Evolutionary conservation across 1,139 yeast species (phyloP).

Genomic region (Candida labiduridarum): DNA sequence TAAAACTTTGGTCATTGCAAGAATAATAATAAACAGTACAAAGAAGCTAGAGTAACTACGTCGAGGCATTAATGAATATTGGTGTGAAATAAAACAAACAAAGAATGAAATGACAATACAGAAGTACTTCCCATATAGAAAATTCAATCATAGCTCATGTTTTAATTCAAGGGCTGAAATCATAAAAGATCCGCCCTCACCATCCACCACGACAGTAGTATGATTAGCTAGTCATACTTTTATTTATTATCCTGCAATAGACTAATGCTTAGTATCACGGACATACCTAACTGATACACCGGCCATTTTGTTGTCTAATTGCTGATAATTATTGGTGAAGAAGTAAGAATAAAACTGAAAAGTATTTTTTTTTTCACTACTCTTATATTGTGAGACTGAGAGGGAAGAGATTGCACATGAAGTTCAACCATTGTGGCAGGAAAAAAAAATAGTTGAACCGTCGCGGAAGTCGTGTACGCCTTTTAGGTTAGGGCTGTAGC

Average conservation of each 20-base stretch:
- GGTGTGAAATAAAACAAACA: background rate
- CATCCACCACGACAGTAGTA: constrained; percentile 35
- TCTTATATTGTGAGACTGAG: background rate
- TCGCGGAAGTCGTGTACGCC: background rate
- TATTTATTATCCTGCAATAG: constrained; percentile 5
- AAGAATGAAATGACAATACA: background rate
- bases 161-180: constrained; percentile 6
- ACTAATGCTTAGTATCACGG: constrained; percentile 12
- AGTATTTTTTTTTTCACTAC: constrained; percentile 8
- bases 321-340: constrained; percentile 17
- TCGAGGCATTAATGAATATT: constrained; percentile 5
- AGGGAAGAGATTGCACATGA: background rate
- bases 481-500: background rate
- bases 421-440: background rate
- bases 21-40: background rate
- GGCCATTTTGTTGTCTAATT: constrained; percentile 60
- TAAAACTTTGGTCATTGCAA: background rate
- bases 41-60: background rate
- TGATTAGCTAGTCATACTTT: constrained; percentile 3
- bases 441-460: constrained; percentile 6
- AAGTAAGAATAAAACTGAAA: constrained; percentile 5
- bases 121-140: background rate
- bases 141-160: background rate
- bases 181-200: constrained; percentile 19
- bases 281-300: constrained; percentile 99